Percentiles rank a stretch among this genome's conserved stretches.
phyloP scores from a whole-genome alignment of 148 eudicot genomes.

The Heliosperma pusillum region DNA sequence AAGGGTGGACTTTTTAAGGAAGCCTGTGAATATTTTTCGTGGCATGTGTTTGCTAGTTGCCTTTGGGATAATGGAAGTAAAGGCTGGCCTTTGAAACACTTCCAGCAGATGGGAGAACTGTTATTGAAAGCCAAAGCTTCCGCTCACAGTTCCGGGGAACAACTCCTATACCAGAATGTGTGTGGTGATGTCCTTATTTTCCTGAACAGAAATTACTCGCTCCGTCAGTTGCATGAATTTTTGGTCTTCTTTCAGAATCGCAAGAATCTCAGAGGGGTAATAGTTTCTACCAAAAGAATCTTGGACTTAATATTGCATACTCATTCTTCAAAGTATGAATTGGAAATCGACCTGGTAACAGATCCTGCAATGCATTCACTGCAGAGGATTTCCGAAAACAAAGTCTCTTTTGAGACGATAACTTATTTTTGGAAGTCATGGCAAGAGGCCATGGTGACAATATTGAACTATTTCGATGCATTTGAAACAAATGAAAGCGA shows the following conservation, averaged over 20 bases:
- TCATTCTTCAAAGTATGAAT: constrained; percentile 32
- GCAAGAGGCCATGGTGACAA: constrained; percentile 26
- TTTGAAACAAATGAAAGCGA: constrained; percentile 21
- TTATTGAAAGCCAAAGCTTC: constrained; percentile 36
- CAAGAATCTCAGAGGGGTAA: constrained; percentile 36
- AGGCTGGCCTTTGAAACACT: constrained; percentile 62
- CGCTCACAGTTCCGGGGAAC: constrained; percentile 30
- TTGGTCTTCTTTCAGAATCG: constrained; percentile 23
- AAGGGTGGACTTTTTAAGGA: constrained; percentile 41
- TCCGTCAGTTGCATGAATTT: constrained; percentile 30
- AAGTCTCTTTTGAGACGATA: constrained; percentile 36
- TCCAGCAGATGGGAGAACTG: constrained; percentile 39
- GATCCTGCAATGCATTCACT: constrained; percentile 21
- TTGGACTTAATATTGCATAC: constrained; percentile 38
- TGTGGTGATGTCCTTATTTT: constrained; percentile 41
- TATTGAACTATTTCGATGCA: constrained; percentile 29
- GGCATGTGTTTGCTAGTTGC: constrained; percentile 38
- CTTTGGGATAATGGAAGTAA: constrained; percentile 38
- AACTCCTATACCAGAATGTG: constrained; percentile 32
- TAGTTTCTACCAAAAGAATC: constrained; percentile 40
- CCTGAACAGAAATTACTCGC: constrained; percentile 27
- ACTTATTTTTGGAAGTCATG: constrained; percentile 45
- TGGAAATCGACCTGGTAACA: constrained; percentile 18
- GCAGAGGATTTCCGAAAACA: constrained; percentile 28
- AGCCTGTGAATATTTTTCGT: constrained; percentile 36